Evolutionary conservation across 2,329 filamentous ascomycete genomes (phyloP).

Genomic region (Myotisia sp.): DNA sequence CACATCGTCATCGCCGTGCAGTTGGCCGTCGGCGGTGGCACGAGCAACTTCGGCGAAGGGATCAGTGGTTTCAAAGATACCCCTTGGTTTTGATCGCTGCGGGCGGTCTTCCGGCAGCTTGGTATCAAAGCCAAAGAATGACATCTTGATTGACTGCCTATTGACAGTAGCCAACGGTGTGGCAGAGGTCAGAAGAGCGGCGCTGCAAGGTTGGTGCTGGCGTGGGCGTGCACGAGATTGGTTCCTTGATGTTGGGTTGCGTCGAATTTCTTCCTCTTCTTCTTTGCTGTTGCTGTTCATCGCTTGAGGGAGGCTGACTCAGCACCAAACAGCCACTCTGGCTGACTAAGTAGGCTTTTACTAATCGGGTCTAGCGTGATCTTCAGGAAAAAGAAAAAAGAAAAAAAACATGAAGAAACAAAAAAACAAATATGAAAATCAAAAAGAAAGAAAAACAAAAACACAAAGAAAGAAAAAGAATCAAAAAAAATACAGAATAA

Average conservation of each 20-base stretch:
- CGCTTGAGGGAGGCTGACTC: no score
- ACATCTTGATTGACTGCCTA: constrained; percentile 43
- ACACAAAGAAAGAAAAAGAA: no score
- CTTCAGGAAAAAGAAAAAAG: no score
- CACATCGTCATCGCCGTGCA: constrained; percentile 46
- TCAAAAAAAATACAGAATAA: no score
- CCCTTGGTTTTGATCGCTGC: constrained; percentile 53
- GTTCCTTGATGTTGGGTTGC: neutral
- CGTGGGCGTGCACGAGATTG: neutral
- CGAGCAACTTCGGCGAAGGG: constrained; percentile 72
- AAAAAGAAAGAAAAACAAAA: no score
- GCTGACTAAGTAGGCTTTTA: no score
- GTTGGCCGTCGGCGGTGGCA: constrained; percentile 31
- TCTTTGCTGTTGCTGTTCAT: no score
- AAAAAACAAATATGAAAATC: no score
- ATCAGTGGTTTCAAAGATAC: constrained; percentile 67
- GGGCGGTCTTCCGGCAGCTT: constrained; percentile 52
- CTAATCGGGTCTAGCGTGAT: no score
- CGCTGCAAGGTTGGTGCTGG: neutral
- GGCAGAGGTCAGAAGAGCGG: neutral
- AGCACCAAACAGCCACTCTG: no score
- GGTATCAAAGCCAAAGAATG: constrained; percentile 81
- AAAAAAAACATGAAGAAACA: no score
- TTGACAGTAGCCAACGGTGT: constrained; percentile 1
- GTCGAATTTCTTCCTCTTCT: neutral